Base-by-base conservation (phyloP, 1,284 basidiomycete species). In the Rhodotorula sp. region DNA sequence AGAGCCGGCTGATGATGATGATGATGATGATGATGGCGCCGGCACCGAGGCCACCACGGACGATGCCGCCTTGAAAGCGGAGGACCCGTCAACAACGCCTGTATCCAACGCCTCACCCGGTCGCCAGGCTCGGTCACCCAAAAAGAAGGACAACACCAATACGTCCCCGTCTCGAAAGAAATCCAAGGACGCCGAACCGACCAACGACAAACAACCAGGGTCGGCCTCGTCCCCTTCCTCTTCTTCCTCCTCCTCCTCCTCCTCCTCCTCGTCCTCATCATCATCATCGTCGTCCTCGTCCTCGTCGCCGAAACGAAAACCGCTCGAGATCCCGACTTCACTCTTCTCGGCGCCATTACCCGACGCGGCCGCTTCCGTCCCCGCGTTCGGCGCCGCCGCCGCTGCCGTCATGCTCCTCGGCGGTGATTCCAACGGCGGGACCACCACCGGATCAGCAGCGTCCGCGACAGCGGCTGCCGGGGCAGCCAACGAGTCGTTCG, bases 341-440 rank as follows among this genome's bases (percentile, higher is more conserved):
- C 63, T 77, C 80, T 89, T 28, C 85, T 86, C 15, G 54, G 66
- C 67, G 56, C 68, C 75, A 18, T 49, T 68, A 28, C n/a, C 47
- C 4, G 62, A 62, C 7, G 47, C 66, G 3, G 31, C 56, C 8
- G 23, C n/a, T 7, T 10, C 60, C 2, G 54, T 19, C 2, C 57
- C 64, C 2, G 47, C 58, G 3, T 56, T 68, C 43, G 31, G 61
- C 12, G 43, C 62, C 26, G 55, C 62, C 58, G 55, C 60, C n/a
- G 57, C 65, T 19, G 48, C 47, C 18, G n/a, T 15, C 23, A 23
- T 19, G 0, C 43, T 55, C 68, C 74, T 60, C 47, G 61, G 68
- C 38, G 12, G 55, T 0, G n/a, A n/a, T 6, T 26, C 58, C 6
- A n/a, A 31, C 18, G 47, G 10, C 5, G 54, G 57, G n/a, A 55